A percentile compares a stretch with the other conserved stretches of the same genome.
Conservation (phyloP, 352 stramenopile species). For the Phytopythium delawarense region DNA sequence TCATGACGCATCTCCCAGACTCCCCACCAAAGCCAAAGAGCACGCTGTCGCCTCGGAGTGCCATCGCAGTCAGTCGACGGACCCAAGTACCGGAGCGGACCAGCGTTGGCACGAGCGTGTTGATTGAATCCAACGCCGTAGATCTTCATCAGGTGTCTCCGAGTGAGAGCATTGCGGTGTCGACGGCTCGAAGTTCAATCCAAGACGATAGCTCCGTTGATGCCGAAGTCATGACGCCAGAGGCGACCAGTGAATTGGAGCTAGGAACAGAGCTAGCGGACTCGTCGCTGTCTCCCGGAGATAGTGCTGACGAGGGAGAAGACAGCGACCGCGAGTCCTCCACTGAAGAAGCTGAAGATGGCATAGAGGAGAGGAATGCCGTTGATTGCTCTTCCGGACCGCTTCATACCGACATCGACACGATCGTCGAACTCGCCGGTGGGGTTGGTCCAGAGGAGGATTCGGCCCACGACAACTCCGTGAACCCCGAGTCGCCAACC, state of each 20-base stretch:
- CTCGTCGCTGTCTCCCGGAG: background rate
- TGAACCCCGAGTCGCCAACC: background rate
- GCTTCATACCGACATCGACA: background rate
- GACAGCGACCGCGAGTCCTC: background rate
- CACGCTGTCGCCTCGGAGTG: background rate
- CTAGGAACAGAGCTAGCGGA: background rate
- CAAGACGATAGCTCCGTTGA: background rate
- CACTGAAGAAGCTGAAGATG: background rate
- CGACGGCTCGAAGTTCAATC: background rate
- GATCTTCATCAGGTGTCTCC: background rate
- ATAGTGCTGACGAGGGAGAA: background rate
- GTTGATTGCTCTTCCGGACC: background rate
- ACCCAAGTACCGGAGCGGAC: background rate
- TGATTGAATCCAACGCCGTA: background rate
- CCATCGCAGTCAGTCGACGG: background rate
- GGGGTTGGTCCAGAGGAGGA: background rate
- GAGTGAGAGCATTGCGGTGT: background rate
- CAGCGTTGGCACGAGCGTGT: background rate
- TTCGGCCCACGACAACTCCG: background rate
- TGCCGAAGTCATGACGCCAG: background rate
- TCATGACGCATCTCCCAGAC: conserved; percentile 51
- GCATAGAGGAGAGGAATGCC: background rate
- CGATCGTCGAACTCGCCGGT: no score
- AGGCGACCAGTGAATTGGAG: no score
- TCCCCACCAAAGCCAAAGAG: conserved; percentile 32